phyloP scores from a whole-genome alignment of 2,329 filamentous ascomycete species.

The Scedosporium boydii region DNA sequence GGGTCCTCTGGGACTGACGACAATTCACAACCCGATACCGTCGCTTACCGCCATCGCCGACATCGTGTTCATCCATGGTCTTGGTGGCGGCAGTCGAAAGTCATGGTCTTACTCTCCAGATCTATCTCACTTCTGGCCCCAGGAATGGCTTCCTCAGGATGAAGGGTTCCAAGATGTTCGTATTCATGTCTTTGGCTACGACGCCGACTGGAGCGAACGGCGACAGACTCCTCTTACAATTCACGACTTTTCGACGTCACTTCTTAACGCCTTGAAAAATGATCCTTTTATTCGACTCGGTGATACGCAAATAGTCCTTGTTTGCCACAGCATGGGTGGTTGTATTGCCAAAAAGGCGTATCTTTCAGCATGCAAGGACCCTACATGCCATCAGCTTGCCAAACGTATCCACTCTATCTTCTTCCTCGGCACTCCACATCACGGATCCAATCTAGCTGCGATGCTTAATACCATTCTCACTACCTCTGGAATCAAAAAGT shows the following conservation, averaged over 20 bases:
- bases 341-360: conserved; percentile 26
- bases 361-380: conserved; percentile 22
- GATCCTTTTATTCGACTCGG: not conserved
- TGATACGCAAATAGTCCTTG: conserved; percentile 26
- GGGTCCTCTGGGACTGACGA: not conserved
- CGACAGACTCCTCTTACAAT: conserved; percentile 14
- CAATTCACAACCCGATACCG: not conserved
- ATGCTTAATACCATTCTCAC: conserved; percentile 25
- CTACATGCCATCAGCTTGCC: conserved; percentile 17
- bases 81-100: conserved; percentile 24
- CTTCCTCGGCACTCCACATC: conserved; percentile 32
- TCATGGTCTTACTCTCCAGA: conserved; percentile 24
- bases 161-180: conserved; percentile 19
- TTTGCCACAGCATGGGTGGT: conserved; percentile 38
- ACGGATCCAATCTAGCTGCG: conserved; percentile 26
- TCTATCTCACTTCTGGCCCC: conserved; percentile 24
- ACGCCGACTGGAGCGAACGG: conserved; percentile 18
- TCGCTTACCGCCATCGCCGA: conserved; percentile 8
- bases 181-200: conserved; percentile 26
- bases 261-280: not conserved
- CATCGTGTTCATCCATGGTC: conserved; percentile 29
- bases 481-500: not conserved
- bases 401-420: conserved; percentile 22
- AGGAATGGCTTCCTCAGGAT: conserved; percentile 22
- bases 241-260: not conserved